Percentiles rank a stretch among this genome's conserved stretches.
phyloP scores from a whole-genome alignment of 1,284 basidiomycete species.

The Pisolithus thermaeus region DNA sequence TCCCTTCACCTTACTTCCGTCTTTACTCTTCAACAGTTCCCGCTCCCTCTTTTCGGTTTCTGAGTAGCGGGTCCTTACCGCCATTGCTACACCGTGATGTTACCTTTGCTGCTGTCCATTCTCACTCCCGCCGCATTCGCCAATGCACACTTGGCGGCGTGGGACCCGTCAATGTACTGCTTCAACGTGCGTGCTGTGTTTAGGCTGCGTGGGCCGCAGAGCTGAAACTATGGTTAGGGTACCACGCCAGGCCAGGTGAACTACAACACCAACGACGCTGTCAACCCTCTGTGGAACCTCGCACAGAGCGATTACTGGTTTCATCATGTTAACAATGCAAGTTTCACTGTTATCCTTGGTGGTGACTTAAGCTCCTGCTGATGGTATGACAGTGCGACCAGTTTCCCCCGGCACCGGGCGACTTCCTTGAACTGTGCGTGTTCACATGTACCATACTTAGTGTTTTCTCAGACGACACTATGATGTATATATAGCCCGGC shows the following conservation, averaged over 20 bases:
- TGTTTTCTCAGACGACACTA: not conserved
- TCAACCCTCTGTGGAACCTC: conserved; percentile 38
- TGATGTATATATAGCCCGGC: conserved; percentile 35
- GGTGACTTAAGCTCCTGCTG: not conserved
- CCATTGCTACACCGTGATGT: not conserved
- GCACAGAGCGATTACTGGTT: conserved; percentile 33
- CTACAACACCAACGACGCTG: conserved; percentile 34
- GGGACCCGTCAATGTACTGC: conserved; percentile 39
- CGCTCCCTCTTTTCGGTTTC: no score
- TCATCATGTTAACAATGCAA: conserved; percentile 36
- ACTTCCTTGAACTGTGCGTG: conserved; percentile 40
- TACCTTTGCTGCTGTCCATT: not conserved
- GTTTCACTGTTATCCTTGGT: conserved; percentile 3
- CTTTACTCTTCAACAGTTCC: no score
- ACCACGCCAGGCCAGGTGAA: conserved; percentile 24
- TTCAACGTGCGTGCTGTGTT: conserved; percentile 26
- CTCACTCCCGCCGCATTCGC: conserved; percentile 12
- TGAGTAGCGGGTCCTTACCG: no score
- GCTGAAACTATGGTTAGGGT: conserved; percentile 21
- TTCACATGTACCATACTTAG: no score
- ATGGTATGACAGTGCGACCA: conserved; percentile 33
- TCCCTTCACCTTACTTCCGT: no score
- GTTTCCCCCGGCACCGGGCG: conserved; percentile 38
- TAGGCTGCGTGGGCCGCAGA: not conserved
- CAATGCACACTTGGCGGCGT: conserved; percentile 38